Evolutionary conservation across 2,329 filamentous ascomycete species (phyloP), one percentile per base, ranked within the genome.

Genomic region (Diaporthe eres): DNA sequence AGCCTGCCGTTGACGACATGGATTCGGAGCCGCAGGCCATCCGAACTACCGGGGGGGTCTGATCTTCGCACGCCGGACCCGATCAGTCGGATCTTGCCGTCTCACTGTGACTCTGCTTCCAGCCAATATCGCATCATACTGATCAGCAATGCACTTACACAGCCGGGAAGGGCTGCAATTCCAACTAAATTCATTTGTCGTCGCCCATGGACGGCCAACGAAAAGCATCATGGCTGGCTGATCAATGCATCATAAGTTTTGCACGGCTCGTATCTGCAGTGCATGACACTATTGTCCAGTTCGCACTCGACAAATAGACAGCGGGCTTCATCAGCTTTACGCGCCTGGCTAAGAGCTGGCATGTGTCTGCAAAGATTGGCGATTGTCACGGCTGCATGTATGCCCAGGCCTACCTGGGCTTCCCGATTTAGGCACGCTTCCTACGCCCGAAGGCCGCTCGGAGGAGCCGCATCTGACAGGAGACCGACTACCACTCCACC

Each of bases 1-100:
- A 61, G 47, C 28, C 44, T 44, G 25, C 57, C 49, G 39, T 67
- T 73, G 74, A 75, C 74, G 74, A 75, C 74, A 75, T 75, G 31
- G 51, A 61, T 51, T 73, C 28, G 25, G 58, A 28, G 55, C 17
- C 22, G 71, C 58, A 37, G 34, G 25, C 58, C n/a, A 53, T n/a
- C 47, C 47, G 47, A 55, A 3, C 47, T 53, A 15, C 65, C 65
- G 47, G 31, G 31, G 22, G 44, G 9, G 19, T 19, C 22, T 31
- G 22, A 42, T 42, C 39, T 10, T 25, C n/a, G 7, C 12, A 25
- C 12, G 47, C 31, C 63, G 63, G 63, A 39, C 44, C 65, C 47
- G 72, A 61, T 44, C 42, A 47, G 28, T 34, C 55, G 70, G 70
- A 49, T 61, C 70, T 37, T 49, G 53, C 39, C 22, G 34, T 17